Conservation (phyloP, 306 rosid genomes). For the Lithocarpus polystachyus region DNA sequence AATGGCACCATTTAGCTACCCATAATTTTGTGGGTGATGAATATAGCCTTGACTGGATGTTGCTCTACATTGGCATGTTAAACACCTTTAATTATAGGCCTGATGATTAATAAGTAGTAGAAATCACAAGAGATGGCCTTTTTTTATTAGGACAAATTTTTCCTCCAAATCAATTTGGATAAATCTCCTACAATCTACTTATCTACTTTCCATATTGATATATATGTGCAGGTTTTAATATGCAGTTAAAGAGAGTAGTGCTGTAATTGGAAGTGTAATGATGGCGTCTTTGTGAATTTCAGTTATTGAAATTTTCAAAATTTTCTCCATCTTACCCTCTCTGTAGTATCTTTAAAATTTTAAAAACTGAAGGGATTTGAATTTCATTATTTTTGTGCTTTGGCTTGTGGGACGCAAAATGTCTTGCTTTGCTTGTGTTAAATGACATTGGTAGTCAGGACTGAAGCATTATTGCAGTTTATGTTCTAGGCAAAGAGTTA, state of each 20-base stretch:
- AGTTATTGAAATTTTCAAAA: not conserved
- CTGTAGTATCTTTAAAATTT: not conserved
- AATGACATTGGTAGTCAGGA: not conserved
- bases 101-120: not conserved
- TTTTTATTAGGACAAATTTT: too few relatives aligned
- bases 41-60: not conserved
- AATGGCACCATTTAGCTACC: not conserved
- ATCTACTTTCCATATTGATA: not conserved
- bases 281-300: not conserved
- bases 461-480: not conserved
- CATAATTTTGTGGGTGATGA: not conserved
- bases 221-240: not conserved
- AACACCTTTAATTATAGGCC: not conserved
- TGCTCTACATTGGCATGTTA: not conserved
- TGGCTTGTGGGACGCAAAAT: not conserved
- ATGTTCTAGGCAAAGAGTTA: not conserved
- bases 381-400: not conserved
- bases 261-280: not conserved
- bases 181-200: not conserved
- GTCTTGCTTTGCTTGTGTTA: not conserved
- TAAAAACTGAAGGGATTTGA: not conserved
- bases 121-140: not conserved
- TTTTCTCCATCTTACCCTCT: too few relatives aligned
- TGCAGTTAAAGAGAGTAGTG: not conserved
- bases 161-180: too few relatives aligned